Conservation (phyloP, 495 filamentous ascomycete species). For the Rostrohypoxylon terebratum region DNA sequence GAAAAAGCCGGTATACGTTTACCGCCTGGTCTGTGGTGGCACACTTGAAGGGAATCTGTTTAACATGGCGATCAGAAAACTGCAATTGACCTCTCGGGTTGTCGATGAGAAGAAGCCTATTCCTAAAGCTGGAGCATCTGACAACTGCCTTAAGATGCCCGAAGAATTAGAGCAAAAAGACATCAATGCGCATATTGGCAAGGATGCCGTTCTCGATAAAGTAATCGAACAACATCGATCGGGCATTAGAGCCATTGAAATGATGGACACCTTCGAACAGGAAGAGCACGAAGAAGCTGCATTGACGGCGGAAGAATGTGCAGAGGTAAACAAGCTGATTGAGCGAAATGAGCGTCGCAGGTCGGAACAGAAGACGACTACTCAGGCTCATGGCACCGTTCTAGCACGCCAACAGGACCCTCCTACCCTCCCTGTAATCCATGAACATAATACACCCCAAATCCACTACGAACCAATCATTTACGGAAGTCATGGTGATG, state of each 20-base stretch:
- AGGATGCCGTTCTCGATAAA: constrained; percentile 77
- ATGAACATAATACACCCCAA: not conserved
- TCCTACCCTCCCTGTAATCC: not conserved
- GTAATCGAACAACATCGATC: constrained; percentile 60
- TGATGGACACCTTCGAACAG: constrained; percentile 60
- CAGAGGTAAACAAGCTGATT: constrained; percentile 48
- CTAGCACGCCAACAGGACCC: not conserved
- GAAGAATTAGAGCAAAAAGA: constrained; percentile 64
- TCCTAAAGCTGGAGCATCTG: constrained; percentile 63
- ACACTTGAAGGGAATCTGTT: constrained; percentile 81
- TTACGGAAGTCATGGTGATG: not conserved
- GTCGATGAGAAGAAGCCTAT: constrained; percentile 84
- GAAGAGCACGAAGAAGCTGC: constrained; percentile 54
- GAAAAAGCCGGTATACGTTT: constrained; percentile 84
- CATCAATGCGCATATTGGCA: constrained; percentile 64
- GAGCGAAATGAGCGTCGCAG: constrained; percentile 40
- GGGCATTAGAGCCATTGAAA: constrained; percentile 52
- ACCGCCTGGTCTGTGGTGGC: constrained; percentile 82
- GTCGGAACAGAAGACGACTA: constrained; percentile 7
- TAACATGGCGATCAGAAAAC: constrained; percentile 82
- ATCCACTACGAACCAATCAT: not conserved
- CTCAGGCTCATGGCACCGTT: not conserved
- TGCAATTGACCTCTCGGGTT: constrained; percentile 78
- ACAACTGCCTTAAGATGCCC: constrained; percentile 69
- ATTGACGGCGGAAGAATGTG: constrained; percentile 53